Evolutionary conservation across 2,329 filamentous ascomycete genomes (phyloP).

Genomic region (Penicillium sp.): DNA sequence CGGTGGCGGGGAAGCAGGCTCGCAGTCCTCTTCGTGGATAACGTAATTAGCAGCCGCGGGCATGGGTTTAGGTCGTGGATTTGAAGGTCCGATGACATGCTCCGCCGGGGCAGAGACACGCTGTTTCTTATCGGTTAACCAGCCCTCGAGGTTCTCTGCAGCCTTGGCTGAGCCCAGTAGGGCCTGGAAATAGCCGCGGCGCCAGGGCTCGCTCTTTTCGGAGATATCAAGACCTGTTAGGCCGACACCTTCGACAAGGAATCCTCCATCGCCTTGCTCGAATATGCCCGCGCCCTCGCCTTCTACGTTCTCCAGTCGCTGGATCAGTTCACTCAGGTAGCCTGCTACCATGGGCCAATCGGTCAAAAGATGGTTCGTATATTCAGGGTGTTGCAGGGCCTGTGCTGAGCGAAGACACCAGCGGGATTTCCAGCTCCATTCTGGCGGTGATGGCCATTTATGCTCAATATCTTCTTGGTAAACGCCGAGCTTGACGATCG

Average conservation of each 20-base stretch:
- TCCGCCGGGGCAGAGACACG: slow-evolving; percentile 71
- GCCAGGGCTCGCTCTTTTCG: slow-evolving; percentile 80
- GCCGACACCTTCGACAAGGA: slow-evolving; percentile 60
- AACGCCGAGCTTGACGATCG: slow-evolving; percentile 67
- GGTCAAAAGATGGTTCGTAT: slow-evolving; percentile 57
- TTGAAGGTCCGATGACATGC: slow-evolving; percentile 79
- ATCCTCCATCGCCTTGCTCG: slow-evolving; percentile 58
- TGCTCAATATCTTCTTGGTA: slow-evolving; percentile 77
- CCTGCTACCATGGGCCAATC: slow-evolving; percentile 72
- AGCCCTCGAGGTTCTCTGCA: slow-evolving; percentile 81
- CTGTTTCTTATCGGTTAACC: slow-evolving; percentile 70
- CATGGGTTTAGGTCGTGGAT: slow-evolving; percentile 76
- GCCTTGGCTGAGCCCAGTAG: slow-evolving; percentile 77
- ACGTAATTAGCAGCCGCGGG: slow-evolving; percentile 64
- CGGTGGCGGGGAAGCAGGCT: slow-evolving; percentile 68
- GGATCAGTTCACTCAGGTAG: slow-evolving; percentile 63
- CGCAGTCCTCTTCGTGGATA: slow-evolving; percentile 76
- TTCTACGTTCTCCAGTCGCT: slow-evolving; percentile 69
- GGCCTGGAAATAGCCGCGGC: slow-evolving; percentile 80
- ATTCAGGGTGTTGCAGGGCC: slow-evolving; percentile 61
- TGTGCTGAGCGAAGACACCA: slow-evolving; percentile 69
- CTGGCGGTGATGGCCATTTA: slow-evolving; percentile 76
- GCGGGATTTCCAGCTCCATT: slow-evolving; percentile 76
- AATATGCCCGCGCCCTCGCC: slow-evolving; percentile 70
- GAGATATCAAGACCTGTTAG: slow-evolving; percentile 69